A percentile compares a stretch with the other conserved stretches of the same genome.
Evolutionary conservation across 2,329 filamentous ascomycete species (phyloP).

Genomic region (Aspergillus latus): DNA sequence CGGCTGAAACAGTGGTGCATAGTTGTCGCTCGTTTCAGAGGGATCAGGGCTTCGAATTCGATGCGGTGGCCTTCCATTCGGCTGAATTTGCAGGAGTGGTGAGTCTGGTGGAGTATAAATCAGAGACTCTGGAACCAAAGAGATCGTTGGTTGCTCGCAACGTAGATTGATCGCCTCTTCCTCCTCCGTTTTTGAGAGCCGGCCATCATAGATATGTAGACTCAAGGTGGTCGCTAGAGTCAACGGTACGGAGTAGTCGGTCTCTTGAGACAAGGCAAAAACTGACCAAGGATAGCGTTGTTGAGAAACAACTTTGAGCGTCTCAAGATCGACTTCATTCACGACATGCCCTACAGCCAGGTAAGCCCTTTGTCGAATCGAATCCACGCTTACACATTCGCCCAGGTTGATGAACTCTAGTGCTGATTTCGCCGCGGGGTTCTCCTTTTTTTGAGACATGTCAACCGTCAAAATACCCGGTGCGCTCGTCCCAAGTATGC

Average conservation of each 20-base stretch:
- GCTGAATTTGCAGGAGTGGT: slow-evolving; percentile 32
- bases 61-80: slow-evolving; percentile 37
- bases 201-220: slow-evolving; percentile 78
- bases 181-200: slow-evolving; percentile 44
- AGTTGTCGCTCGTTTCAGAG: slow-evolving; percentile 44
- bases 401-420: slow-evolving; percentile 56
- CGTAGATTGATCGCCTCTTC: slow-evolving; percentile 36
- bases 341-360: slow-evolving; percentile 76
- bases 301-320: slow-evolving; percentile 66
- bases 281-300: slow-evolving; percentile 78
- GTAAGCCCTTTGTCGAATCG: slow-evolving; percentile 65
- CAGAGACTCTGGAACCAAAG: slow-evolving; percentile 29
- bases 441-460: slow-evolving; percentile 61
- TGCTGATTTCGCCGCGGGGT: slow-evolving; percentile 27
- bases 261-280: slow-evolving; percentile 73
- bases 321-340: slow-evolving; percentile 77
- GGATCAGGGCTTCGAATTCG: slow-evolving; percentile 39
- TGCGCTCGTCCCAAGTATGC: slow-evolving; percentile 64
- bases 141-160: slow-evolving; percentile 31
- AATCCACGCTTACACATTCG: slow-evolving; percentile 81
- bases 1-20: slow-evolving; percentile 74
- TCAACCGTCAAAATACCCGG: slow-evolving; percentile 67
- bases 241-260: slow-evolving; percentile 64
- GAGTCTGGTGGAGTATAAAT: slow-evolving; percentile 36
- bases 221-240: slow-evolving; percentile 81